These are phyloP conservation scores for Ramaria sp. DNA, from an alignment of 768 basidiomycete species.

Conservation along the genomic window DNA sequence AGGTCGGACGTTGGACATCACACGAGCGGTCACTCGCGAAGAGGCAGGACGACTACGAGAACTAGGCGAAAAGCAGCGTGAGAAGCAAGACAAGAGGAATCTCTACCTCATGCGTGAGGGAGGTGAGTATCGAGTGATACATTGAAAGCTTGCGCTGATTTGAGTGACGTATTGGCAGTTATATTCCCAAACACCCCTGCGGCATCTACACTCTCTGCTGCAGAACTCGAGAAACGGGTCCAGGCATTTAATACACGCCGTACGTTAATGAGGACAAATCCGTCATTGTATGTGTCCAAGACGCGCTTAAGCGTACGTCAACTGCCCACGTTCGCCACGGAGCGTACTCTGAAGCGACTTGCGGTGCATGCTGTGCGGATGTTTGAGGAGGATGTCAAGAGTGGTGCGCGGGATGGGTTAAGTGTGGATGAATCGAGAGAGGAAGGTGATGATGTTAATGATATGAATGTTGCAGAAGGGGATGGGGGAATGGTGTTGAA, in stretches of 20 bases:
- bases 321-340: slow-evolving; percentile 81
- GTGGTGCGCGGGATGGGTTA: slow-evolving; percentile 46
- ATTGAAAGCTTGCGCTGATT: background rate
- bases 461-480: slow-evolving; percentile 16
- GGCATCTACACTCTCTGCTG: slow-evolving; percentile 53
- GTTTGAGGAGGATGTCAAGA: slow-evolving; percentile 72
- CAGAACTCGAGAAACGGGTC: slow-evolving; percentile 80
- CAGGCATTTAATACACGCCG: slow-evolving; percentile 79
- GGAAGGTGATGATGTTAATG: slow-evolving; percentile 17
- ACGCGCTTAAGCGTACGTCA: slow-evolving; percentile 92
- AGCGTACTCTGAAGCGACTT: slow-evolving; percentile 81
- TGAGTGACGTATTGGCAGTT: slow-evolving; percentile 34
- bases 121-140: slow-evolving; percentile 37
- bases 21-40: slow-evolving; percentile 83
- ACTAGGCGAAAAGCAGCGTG: slow-evolving; percentile 69
- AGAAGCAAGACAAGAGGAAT: slow-evolving; percentile 91
- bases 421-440: slow-evolving; percentile 56
- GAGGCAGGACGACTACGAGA: slow-evolving; percentile 83
- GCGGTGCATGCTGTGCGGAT: slow-evolving; percentile 68
- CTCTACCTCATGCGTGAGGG: slow-evolving; percentile 95
- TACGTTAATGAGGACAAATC: slow-evolving; percentile 78
- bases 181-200: slow-evolving; percentile 83
- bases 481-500: slow-evolving; percentile 23
- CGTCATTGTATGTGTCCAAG: slow-evolving; percentile 87
- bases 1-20: slow-evolving; percentile 86